Conservation (phyloP, 2,329 filamentous ascomycete genomes). For the Macrophomina phaseolina region DNA sequence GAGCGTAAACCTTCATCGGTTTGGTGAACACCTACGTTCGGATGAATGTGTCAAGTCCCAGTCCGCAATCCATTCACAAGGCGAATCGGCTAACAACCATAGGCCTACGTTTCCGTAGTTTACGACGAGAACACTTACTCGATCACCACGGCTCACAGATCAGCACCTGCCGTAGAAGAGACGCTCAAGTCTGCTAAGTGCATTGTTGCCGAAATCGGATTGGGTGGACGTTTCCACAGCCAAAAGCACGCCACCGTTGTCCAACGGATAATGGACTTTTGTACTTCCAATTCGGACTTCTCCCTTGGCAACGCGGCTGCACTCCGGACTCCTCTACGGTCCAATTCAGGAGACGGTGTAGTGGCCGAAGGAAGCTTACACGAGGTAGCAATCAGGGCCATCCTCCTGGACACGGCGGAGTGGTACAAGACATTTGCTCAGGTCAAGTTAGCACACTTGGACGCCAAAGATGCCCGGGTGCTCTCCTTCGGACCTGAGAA, state of each 20-base stretch:
- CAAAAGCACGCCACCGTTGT: neutral
- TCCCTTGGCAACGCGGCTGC: neutral
- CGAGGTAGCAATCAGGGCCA: neutral
- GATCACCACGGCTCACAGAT: neutral
- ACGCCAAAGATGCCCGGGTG: neutral
- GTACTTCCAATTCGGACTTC: neutral
- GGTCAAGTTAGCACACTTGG: neutral
- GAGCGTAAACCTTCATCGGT: neutral
- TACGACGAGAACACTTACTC: neutral
- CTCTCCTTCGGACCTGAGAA: neutral
- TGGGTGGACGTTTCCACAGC: neutral
- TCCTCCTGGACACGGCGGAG: neutral
- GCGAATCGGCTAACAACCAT: too few species aligned
- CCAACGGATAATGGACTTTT: neutral
- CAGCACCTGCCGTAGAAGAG: neutral
- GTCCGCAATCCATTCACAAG: too few species aligned
- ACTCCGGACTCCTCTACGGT: neutral
- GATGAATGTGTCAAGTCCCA: too few species aligned
- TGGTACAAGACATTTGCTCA: neutral
- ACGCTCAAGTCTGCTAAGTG: neutral
- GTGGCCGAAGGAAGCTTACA: neutral
- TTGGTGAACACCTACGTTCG: too few species aligned
- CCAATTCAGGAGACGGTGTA: neutral
- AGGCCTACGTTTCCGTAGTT: neutral
- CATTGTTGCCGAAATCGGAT: neutral